Evolutionary conservation across 2,329 filamentous ascomycete species (phyloP), one percentile per base, ranked within the genome.

Genomic region (Paracamarosporium sp.): DNA sequence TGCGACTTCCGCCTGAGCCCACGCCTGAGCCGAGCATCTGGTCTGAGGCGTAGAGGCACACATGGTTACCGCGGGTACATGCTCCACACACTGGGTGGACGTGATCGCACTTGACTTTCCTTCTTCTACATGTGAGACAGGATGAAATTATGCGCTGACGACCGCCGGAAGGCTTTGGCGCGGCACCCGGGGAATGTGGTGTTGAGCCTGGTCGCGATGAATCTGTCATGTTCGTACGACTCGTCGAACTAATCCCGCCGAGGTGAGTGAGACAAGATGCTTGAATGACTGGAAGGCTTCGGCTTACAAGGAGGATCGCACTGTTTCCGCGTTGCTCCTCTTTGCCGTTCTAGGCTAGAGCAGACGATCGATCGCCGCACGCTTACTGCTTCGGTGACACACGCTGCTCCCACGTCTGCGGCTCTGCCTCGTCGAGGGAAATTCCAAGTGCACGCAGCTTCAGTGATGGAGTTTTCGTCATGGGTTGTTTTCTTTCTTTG

Each of bases 41-140:
- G 62, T 65, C 61, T 56, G 71, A 63, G 57, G 72, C 63, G 67
- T 74, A 77, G 27, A 70, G 73, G 53, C 75, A 77, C 12, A 70
- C 64, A 62, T 77, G 75, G 45, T 67, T 75, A 15, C 74, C 74
- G 51, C 74, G 67, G 13, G 67, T 66, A 60, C 75, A 77, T 36
- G 75, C 74, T 25, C 74, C 73, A 56, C 75, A 77, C 6, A 75
- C 57, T 11, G 75, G 74, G 64, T 77, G 74, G 36, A 64, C 69
- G 60, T 77, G 75, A 41, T 77, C 75, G 57, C 75, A 77, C 53
- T 71, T 70, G 43, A 77, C 75, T 59, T 77, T 77, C 55, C 75
- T 65, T 40, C 74, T 68, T 13, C 75, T 64, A 55, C 75, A 77
- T 7, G 75, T 77, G 41, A 77, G 62, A 55, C 74, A 77, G 20